Evolutionary conservation across 176 grass and related monocot genomes (phyloP).

Genomic region (Triticum urartu): DNA sequence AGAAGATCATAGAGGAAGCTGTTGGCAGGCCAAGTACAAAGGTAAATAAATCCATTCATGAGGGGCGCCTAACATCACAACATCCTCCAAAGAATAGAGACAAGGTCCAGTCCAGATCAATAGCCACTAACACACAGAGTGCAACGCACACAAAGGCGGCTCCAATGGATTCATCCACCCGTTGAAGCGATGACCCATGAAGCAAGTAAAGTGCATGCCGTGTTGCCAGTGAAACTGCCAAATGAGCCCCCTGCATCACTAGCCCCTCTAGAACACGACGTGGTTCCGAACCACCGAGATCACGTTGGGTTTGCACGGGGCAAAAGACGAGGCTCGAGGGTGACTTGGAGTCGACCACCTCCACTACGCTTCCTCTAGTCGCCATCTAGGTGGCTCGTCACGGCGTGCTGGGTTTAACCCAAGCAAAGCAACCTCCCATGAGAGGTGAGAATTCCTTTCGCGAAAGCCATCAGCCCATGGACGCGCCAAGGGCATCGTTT

Average conservation of each 20-base stretch:
- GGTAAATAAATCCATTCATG: background rate
- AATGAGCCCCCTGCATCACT: background rate
- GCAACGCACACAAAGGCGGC: conserved; percentile 52
- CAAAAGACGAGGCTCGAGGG: conserved; percentile 14
- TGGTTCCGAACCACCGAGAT: conserved; percentile 22
- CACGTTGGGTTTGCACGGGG: background rate
- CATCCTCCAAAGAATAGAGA: background rate
- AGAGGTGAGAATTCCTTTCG: conserved; percentile 31
- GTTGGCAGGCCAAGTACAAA: background rate
- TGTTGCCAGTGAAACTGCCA: conserved; percentile 8
- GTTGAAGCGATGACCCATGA: conserved; percentile 6
- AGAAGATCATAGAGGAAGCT: background rate
- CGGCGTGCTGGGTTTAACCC: conserved; percentile 14
- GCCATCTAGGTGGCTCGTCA: conserved; percentile 25
- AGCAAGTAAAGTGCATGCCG: conserved; percentile 16
- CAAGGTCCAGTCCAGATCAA: background rate
- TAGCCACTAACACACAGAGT: conserved; percentile 19
- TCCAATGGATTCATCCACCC: background rate
- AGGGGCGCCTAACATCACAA: too few species aligned
- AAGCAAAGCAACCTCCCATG: conserved; percentile 45
- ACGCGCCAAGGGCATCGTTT: background rate
- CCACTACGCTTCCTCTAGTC: conserved; percentile 16
- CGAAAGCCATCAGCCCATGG: background rate
- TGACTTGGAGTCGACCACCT: conserved; percentile 31
- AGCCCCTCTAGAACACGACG: conserved; percentile 24